These are phyloP conservation scores for Coemansia sp. DNA, from an alignment of 192 early-diverging fungal species.

Conservation along the genomic window DNA sequence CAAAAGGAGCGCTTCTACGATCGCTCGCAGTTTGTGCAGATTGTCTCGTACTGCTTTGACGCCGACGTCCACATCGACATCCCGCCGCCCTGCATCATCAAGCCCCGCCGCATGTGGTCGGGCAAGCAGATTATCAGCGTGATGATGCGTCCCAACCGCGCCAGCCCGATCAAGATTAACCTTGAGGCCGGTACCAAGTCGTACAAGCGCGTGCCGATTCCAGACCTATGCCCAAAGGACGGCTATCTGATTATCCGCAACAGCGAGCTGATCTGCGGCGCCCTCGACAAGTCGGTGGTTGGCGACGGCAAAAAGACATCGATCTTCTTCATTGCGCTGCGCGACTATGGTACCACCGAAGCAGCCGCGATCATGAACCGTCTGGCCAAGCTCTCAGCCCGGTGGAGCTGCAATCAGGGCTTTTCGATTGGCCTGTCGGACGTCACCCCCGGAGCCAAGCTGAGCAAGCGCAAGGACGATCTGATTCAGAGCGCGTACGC, in stretches of 20 bases:
- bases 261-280: constrained; percentile 92
- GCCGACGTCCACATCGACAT: constrained; percentile 78
- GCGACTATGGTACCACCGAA: constrained; percentile 83
- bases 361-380: constrained; percentile 94
- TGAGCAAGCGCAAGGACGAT: constrained; percentile 73
- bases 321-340: constrained; percentile 87
- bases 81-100: constrained; percentile 88
- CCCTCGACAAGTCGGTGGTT: constrained; percentile 90
- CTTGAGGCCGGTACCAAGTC: constrained; percentile 84
- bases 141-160: constrained; percentile 78
- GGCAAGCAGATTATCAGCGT: constrained; percentile 94
- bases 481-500: constrained; percentile 77
- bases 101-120: constrained; percentile 90
- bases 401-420: constrained; percentile 89
- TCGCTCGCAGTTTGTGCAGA: constrained; percentile 87
- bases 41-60: constrained; percentile 89
- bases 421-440: constrained; percentile 99
- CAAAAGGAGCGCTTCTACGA: constrained; percentile 94
- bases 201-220: constrained; percentile 55
- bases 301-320: constrained; percentile 96
- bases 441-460: constrained; percentile 80
- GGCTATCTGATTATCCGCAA: constrained; percentile 88
- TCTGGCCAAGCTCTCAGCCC: constrained; percentile 85
- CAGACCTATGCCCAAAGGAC: constrained; percentile 84
- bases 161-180: constrained; percentile 69